Conservation (phyloP, 805 yeast genomes). For the Candida vaughaniae region DNA sequence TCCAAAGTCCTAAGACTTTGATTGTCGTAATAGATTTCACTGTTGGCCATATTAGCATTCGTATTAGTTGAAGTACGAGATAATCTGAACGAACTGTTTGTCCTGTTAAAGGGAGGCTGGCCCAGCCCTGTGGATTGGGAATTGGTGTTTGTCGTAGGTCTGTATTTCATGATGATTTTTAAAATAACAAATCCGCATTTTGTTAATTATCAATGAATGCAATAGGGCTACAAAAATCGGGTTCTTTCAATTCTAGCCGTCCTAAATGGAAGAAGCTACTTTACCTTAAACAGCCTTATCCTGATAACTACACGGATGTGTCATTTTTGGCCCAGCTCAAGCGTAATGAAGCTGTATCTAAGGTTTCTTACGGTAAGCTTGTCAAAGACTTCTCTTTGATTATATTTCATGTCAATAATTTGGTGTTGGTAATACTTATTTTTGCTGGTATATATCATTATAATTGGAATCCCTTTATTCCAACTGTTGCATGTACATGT, state of each 20-base stretch:
- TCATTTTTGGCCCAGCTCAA: slow-evolving; percentile 79
- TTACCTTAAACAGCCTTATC: slow-evolving; percentile 82
- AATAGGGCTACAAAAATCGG: slow-evolving; percentile 6
- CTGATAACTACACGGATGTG: slow-evolving; percentile 86
- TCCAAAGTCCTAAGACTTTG: slow-evolving; percentile 36
- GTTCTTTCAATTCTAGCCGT: slow-evolving; percentile 1
- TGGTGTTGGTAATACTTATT: slow-evolving; percentile 63
- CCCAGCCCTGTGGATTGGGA: slow-evolving; percentile 8
- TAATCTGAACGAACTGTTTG: slow-evolving; percentile 10
- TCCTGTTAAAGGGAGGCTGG: slow-evolving; percentile 10
- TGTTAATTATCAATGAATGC: too few species aligned
- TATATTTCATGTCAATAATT: slow-evolving; percentile 61
- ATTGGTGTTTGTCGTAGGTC: slow-evolving; percentile 11
- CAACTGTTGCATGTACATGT: slow-evolving; percentile 30
- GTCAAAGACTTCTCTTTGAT: slow-evolving; percentile 70
- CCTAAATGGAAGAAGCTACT: slow-evolving; percentile 80
- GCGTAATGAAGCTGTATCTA: slow-evolving; percentile 71
- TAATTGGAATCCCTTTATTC: slow-evolving; percentile 49
- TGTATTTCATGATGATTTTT: too few species aligned
- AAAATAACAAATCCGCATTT: too few species aligned
- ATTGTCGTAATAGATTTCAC: slow-evolving; percentile 7
- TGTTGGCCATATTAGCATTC: slow-evolving; percentile 1
- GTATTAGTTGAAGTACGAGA: slow-evolving; percentile 10
- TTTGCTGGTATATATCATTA: slow-evolving; percentile 59
- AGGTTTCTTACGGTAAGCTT: slow-evolving; percentile 62